Evolutionary conservation across 257 asterid species (phyloP), one percentile per base, ranked within the genome.

Genomic region (Plantago major): DNA sequence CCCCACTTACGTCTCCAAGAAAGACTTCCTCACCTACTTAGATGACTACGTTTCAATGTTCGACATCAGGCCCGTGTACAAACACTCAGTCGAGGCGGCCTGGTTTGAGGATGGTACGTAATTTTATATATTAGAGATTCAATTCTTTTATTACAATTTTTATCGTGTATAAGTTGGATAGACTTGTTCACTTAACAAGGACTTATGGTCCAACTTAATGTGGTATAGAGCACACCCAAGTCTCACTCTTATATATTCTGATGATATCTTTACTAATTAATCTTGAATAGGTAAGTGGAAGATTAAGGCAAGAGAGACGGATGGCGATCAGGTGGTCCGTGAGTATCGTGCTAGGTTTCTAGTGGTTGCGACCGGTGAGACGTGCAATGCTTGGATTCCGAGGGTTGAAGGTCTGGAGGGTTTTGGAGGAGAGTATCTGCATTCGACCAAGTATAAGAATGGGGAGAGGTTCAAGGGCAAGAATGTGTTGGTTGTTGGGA

Each of bases 361-460:
- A 45, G 93, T 90, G 7, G 95, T 90, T 45, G 95, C 97, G 0
- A 82, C 93, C 0, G 97, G 96, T 0, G 88, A 81, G 63, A 73
- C 95, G 2, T 68, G 81, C 49, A 84, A 83, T 13, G 69, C 95
- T 0, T 67, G 56, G 1, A 38, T 70, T 1, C 97, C 97, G 0
- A 60, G 63, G n/a, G 42, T 90, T 3, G 77, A 71, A 46, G 96
- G 96, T 10, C 19, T 83, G 46, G 70, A 46, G 55, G 55, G 66
- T 5, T 90, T 83, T 57, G n/a, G 2, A 0, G 97, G 97, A 1
- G 83, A 85, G 47, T 63, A 74, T 18, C 10, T 90, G 65, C 97
- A 90, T 57, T 81, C 95, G 7, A 90, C 96, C 0, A 13, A 28
- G 53, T 87, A 69, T 52, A 83, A 69, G 44, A 85, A 83, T 13